Evolutionary conservation across 2,329 filamentous ascomycete species (phyloP).

Genomic region (Chaetoscypha palmicola): DNA sequence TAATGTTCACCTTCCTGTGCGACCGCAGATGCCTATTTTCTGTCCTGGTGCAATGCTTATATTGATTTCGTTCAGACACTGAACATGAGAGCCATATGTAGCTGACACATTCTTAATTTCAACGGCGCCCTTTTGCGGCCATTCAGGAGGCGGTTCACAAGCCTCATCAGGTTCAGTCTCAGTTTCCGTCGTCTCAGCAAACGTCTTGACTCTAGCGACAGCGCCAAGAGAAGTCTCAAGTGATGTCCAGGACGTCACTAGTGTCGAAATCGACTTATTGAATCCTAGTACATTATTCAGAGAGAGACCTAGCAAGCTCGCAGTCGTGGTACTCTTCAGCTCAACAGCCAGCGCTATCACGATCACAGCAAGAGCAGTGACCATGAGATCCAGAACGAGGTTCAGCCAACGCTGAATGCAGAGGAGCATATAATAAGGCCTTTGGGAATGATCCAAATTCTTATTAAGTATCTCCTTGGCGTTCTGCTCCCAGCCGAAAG

Average conservation of each 20-base stretch:
- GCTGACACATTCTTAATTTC: conserved; percentile 21
- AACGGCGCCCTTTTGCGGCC: conserved; percentile 20
- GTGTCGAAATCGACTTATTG: conserved; percentile 35
- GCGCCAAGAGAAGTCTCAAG: conserved; percentile 52
- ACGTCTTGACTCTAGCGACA: conserved; percentile 47
- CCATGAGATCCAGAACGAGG: conserved; percentile 34
- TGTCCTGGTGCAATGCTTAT: conserved; percentile 42
- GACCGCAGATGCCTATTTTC: conserved; percentile 44
- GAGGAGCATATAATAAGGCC: conserved; percentile 48
- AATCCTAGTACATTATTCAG: conserved; percentile 37
- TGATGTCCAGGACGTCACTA: conserved; percentile 42
- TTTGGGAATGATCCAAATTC: conserved; percentile 46
- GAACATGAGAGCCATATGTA: conserved; percentile 6
- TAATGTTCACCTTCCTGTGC: conserved; percentile 28
- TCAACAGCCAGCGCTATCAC: conserved; percentile 4
- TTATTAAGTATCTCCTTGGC: conserved; percentile 38
- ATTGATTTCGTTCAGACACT: conserved; percentile 29
- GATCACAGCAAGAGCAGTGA: conserved; percentile 1
- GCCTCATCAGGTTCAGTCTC: conserved; percentile 31
- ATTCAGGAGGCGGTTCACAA: conserved; percentile 8
- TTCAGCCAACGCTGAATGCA: conserved; percentile 50
- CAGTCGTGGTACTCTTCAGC: not conserved
- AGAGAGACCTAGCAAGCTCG: conserved; percentile 7
- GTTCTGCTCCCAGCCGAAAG: conserved; percentile 13
- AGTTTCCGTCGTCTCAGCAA: conserved; percentile 35